phyloP scores from a whole-genome alignment of 148 eudicot species.

The Chenopodium quinoa region DNA sequence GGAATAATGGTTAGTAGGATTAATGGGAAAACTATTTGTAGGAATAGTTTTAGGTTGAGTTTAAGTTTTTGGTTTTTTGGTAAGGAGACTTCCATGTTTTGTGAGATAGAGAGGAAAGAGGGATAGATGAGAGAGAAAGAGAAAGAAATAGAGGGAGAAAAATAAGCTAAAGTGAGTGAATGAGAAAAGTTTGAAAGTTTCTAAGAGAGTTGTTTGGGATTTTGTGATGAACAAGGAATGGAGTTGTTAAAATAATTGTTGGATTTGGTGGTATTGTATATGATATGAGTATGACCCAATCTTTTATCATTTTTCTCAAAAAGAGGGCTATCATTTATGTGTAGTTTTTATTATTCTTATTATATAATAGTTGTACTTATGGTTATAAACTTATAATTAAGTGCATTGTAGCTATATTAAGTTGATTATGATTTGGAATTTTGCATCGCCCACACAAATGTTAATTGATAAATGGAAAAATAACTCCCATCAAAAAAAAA shows the following conservation, averaged over 20 bases:
- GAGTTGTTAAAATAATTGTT: constrained; percentile 17
- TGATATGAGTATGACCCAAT: not conserved
- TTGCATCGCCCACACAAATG: too few relatives aligned
- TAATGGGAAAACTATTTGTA: constrained; percentile 28
- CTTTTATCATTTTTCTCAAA: not conserved
- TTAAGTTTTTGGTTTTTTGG: constrained; percentile 7
- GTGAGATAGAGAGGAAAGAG: not conserved
- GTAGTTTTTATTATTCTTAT: not conserved
- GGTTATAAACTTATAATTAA: not conserved
- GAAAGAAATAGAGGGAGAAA: not conserved
- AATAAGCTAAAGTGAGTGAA: not conserved
- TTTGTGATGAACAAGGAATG: not conserved
- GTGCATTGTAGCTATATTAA: too few relatives aligned
- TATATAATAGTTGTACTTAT: not conserved
- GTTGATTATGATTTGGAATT: too few relatives aligned
- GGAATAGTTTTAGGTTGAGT: constrained; percentile 27
- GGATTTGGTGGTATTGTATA: constrained; percentile 19
- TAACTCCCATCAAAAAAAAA: too few relatives aligned
- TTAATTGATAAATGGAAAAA: too few relatives aligned
- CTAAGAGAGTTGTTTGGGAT: not conserved
- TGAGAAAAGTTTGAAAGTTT: not conserved
- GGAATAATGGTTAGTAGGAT: constrained; percentile 32
- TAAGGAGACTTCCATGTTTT: constrained; percentile 25
- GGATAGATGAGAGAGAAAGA: not conserved
- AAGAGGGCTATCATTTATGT: constrained; percentile 8